These are phyloP conservation scores for Alternaria atra DNA, from an alignment of 2,329 filamentous ascomycete species.

Conservation along the genomic window DNA sequence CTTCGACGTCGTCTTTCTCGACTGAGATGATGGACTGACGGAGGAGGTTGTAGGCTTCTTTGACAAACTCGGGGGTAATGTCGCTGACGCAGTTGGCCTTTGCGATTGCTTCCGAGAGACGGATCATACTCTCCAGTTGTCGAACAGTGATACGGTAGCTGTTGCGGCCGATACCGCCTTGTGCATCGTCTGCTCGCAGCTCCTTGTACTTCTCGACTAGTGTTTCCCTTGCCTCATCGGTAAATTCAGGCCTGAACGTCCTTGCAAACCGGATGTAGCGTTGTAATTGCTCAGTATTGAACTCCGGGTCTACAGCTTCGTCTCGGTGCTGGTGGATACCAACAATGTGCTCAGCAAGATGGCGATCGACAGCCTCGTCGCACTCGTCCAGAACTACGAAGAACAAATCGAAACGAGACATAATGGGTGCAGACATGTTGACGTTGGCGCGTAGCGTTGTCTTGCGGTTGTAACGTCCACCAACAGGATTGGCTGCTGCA, in stretches of 20 bases:
- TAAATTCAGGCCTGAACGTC: slow-evolving; percentile 94
- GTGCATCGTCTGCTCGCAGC: slow-evolving; percentile 88
- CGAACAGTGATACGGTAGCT: slow-evolving; percentile 97
- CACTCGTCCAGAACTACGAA: slow-evolving; percentile 98
- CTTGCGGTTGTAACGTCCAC: slow-evolving; percentile 97
- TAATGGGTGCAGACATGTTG: slow-evolving; percentile 98
- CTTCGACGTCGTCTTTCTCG: slow-evolving; percentile 95
- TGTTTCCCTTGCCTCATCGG: slow-evolving; percentile 81
- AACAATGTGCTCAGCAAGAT: slow-evolving; percentile 94
- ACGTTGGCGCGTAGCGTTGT: slow-evolving; percentile 92
- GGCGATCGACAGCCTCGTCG: slow-evolving; percentile 88
- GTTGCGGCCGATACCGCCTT: slow-evolving; percentile 92
- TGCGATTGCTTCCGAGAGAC: slow-evolving; percentile 95
- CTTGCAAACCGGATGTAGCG: slow-evolving; percentile 96
- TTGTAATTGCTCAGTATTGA: slow-evolving; percentile 94
- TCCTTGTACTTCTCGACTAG: slow-evolving; percentile 96
- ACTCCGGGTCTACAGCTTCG: slow-evolving; percentile 89
- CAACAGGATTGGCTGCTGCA: slow-evolving; percentile 94
- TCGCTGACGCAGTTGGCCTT: slow-evolving; percentile 97
- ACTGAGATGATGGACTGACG: slow-evolving; percentile 96
- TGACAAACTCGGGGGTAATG: slow-evolving; percentile 83
- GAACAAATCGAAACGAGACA: slow-evolving; percentile 99
- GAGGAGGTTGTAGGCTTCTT: slow-evolving; percentile 90
- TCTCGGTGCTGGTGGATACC: slow-evolving; percentile 92
- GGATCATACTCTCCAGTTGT: slow-evolving; percentile 95